Evolutionary conservation across 129 eudicot genomes (phyloP), one percentile per base, ranked within the genome.

Genomic region (Helianthus tuberosus): DNA sequence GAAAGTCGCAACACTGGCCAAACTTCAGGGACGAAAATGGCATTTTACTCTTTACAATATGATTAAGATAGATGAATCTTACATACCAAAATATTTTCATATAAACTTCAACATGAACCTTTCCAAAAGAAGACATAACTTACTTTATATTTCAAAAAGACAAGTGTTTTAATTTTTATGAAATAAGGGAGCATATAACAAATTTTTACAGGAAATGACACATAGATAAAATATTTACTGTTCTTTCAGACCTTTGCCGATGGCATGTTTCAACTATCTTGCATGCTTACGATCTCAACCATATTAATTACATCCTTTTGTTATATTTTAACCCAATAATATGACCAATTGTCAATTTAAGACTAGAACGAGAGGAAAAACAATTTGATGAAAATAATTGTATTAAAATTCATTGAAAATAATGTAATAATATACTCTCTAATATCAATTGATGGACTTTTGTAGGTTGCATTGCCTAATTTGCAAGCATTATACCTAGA

Each of bases 381-480:
- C 43, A 59, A 59, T 59, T 59, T 27, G 65, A 60, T 29, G 17
- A 60, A 29, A 58, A 58, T 25, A 25, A 27, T 4, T 20, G 11
- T 25, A 58, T 58, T 23, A 51, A 14, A 12, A 59, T 59, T 59
- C 39, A 27, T 1, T 25, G 39, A 59, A 27, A 60, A 60, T 29
- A 14, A 12, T 27, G 44, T 60, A 60, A 29, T 13, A 16, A 8
- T 53, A 36, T 49, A 78, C 73, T 50, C 49, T 64, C 44, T 74
- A 46, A 67, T 60, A 73, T 64, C 2, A 29, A 14, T 63, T 50
- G 67, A 76, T 72, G 25, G 46, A 8, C 17, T 48, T 50, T 1
- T 81, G 82, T 67, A 82, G 86, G 82, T 77, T 53, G 75, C 72
- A 60, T 61, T 82, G 52, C 82, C 86, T 57, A 77, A 77, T 41